These are phyloP conservation scores for Candida michaelii DNA, from an alignment of 805 yeast species.

Conservation along the genomic window DNA sequence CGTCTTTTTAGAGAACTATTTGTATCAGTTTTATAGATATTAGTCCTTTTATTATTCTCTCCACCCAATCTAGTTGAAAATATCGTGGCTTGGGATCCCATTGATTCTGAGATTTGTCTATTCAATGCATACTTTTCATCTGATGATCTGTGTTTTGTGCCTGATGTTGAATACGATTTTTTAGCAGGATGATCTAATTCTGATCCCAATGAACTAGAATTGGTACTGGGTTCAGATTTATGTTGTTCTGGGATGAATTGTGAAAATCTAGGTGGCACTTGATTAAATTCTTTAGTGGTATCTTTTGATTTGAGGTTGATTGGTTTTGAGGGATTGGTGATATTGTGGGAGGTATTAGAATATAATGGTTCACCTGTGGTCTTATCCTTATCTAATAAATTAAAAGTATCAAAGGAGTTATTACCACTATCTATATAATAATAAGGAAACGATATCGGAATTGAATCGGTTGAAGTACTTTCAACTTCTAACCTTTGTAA, in stretches of 20 bases:
- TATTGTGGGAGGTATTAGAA: constrained; percentile 26
- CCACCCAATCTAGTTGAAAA: constrained; percentile 38
- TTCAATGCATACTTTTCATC: constrained; percentile 5
- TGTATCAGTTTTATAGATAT: constrained; percentile 5
- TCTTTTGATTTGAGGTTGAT: not conserved
- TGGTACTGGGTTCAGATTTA: constrained; percentile 9
- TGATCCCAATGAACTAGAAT: constrained; percentile 12
- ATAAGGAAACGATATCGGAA: constrained; percentile 30
- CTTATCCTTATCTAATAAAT: constrained; percentile 16
- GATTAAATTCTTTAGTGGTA: constrained; percentile 22
- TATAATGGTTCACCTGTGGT: constrained; percentile 18
- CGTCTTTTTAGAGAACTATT: constrained; percentile 23
- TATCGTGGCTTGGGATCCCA: constrained; percentile 46
- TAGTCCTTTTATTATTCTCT: constrained; percentile 6
- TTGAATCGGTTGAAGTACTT: constrained; percentile 25
- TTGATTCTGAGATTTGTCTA: constrained; percentile 30
- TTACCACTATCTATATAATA: constrained; percentile 20
- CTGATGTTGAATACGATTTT: constrained; percentile 7
- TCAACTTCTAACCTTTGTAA: constrained; percentile 22
- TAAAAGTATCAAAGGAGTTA: constrained; percentile 28
- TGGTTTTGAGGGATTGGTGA: not conserved
- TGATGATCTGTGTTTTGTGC: not conserved
- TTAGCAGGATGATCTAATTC: constrained; percentile 11
- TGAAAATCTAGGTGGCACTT: constrained; percentile 41
- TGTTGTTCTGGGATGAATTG: constrained; percentile 40